Base-by-base conservation (phyloP, 2,329 filamentous ascomycete genomes). In the Dendryphion nanum region DNA sequence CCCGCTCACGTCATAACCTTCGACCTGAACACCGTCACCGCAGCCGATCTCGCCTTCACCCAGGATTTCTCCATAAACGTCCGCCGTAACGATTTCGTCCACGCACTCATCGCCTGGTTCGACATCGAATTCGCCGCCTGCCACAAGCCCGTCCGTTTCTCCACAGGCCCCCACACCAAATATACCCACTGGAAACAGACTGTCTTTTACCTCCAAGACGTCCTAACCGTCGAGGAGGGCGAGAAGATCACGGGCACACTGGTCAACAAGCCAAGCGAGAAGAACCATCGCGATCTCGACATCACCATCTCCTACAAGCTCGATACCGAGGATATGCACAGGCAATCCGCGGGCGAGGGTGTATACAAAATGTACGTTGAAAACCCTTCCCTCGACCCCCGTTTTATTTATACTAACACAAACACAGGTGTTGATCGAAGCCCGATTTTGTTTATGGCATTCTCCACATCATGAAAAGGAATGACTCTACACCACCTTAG, bases 111-210 rank as follows among this genome's bases (percentile, higher is more conserved):
- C 54, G 86, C 91, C 8, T 98, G 93, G 93, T 98, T 98, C 73
- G 93, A 98, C 66, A 97, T 98, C 57, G 91, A 97, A 63, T 98
- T 98, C 73, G 86, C 87, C 35, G 90, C 89, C 42, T 97, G 93
- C 79, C 93, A 98, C 79, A 97, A 97, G 79, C 87, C 89, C 20
- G 89, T 98, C 63, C 82, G 84, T 62, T 98, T 98, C 78, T 95
- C 88, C 37, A 98, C 93, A 14, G 93, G 93, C 16, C 93, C 93
- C 18, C 93, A 97, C 72, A 94, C 91, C 57, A 97, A 96, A 74
- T 97, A 97, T 74, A 98, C 93, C 14, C 93, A 98, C 78, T 98
- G 93, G 93, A 98, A 98, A 76, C 93, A 98, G 76, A 98, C 93
- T 10, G 93, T 98, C 47, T 97, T 98, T 74, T 98, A 98, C 73